Percentiles rank a stretch among this genome's conserved stretches.
phyloP scores from a whole-genome alignment of 768 basidiomycete genomes.

The Sutorius australiensis region DNA sequence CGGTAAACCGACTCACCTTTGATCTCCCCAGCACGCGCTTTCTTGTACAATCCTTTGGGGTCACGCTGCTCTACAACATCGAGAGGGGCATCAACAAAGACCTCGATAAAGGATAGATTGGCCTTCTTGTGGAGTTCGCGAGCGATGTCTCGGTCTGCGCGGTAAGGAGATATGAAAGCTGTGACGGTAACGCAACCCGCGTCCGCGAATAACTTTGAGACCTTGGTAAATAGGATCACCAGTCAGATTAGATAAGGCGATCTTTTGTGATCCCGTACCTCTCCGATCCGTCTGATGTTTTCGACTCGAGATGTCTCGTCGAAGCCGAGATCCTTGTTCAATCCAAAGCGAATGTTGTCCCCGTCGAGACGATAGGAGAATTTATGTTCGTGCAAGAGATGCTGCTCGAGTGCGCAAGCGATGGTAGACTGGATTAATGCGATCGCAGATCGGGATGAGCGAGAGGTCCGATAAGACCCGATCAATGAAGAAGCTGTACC shows the following conservation, averaged over 20 bases:
- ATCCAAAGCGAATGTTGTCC: constrained; percentile 91
- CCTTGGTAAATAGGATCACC: constrained; percentile 43
- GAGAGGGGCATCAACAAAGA: constrained; percentile 92
- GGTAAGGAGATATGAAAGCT: constrained; percentile 99
- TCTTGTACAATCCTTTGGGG: constrained; percentile 97
- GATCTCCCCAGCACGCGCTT: constrained; percentile 92
- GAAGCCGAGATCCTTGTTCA: constrained; percentile 96
- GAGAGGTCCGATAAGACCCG: neutral
- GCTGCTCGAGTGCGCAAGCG: constrained; percentile 94
- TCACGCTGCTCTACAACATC: constrained; percentile 86
- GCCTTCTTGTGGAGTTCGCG: constrained; percentile 75
- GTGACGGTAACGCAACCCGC: constrained; percentile 83
- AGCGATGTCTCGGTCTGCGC: constrained; percentile 77
- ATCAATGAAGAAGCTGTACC: constrained; percentile 1
- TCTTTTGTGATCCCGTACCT: constrained; percentile 47
- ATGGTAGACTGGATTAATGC: constrained; percentile 73
- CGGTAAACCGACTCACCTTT: constrained; percentile 57
- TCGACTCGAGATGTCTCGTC: constrained; percentile 88
- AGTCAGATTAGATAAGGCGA: constrained; percentile 11
- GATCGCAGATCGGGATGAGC: neutral
- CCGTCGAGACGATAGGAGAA: constrained; percentile 93
- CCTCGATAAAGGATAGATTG: constrained; percentile 83
- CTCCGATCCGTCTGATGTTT: constrained; percentile 95
- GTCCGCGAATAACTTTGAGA: constrained; percentile 91
- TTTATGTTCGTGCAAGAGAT: constrained; percentile 80